These are phyloP conservation scores for Nakazawaea laoshanensis DNA, from an alignment of 805 yeast species.

Conservation along the genomic window DNA sequence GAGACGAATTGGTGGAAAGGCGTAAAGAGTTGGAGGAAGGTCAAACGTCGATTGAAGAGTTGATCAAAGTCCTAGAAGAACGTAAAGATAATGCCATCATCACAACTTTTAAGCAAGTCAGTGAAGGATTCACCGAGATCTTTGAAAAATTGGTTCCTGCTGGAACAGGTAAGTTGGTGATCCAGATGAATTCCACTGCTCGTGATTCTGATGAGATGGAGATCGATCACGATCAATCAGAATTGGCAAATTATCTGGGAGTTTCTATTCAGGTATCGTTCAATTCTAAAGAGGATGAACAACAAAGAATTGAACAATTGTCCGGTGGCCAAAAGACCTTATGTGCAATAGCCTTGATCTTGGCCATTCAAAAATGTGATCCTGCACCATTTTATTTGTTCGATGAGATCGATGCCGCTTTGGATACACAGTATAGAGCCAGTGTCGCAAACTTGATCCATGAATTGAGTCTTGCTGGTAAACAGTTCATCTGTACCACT, in stretches of 20 bases:
- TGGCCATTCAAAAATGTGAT: constrained; percentile 91
- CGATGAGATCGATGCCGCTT: constrained; percentile 94
- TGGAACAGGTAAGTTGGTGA: constrained; percentile 68
- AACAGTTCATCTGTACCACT: constrained; percentile 94
- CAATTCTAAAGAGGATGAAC: constrained; percentile 79
- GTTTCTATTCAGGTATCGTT: constrained; percentile 84
- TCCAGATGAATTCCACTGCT: constrained; percentile 33
- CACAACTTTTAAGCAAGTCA: constrained; percentile 68
- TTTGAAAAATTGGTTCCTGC: constrained; percentile 78
- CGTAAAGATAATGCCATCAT: constrained; percentile 81
- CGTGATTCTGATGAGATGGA: constrained; percentile 12
- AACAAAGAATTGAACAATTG: constrained; percentile 78
- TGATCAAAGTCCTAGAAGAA: constrained; percentile 60
- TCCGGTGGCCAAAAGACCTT: constrained; percentile 96
- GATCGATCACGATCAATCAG: constrained; percentile 13
- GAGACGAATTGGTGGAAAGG: constrained; percentile 56
- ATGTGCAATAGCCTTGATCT: constrained; percentile 90
- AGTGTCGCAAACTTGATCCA: constrained; percentile 76
- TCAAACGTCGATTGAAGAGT: constrained; percentile 59
- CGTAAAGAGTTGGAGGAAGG: constrained; percentile 64
- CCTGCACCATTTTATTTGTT: constrained; percentile 96
- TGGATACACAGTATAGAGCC: constrained; percentile 85
- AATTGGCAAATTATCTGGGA: constrained; percentile 61
- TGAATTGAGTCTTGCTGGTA: constrained; percentile 46
- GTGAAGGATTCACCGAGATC: constrained; percentile 62